Evolutionary conservation across 441 rosid species (phyloP).

Genomic region (Croton laevigatus): DNA sequence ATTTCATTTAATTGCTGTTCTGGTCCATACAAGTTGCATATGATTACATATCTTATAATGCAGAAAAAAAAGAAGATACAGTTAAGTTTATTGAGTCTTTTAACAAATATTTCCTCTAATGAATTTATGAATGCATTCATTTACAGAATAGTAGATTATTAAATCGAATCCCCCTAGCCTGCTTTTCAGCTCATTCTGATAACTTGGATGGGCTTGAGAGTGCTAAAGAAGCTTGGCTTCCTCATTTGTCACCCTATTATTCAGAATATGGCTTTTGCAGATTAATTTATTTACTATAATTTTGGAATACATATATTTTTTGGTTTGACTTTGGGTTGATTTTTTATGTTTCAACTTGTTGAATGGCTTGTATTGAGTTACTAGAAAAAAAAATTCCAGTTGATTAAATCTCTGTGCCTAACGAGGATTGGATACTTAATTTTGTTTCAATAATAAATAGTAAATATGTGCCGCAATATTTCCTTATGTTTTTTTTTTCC

Average conservation of each 20-base stretch:
- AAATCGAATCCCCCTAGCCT: neutral
- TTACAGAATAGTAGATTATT: neutral
- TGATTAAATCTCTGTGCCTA: neutral
- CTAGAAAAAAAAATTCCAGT: neutral
- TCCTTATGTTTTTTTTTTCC: neutral
- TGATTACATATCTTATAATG: neutral
- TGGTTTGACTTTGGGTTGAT: neutral
- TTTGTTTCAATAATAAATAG: neutral
- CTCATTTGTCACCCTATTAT: neutral
- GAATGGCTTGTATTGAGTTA: neutral
- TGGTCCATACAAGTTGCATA: neutral
- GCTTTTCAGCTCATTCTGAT: neutral
- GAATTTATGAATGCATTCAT: neutral
- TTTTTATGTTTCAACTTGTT: slow-evolving; percentile 2
- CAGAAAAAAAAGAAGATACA: neutral
- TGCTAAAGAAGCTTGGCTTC: neutral
- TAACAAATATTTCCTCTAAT: neutral
- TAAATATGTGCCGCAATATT: neutral
- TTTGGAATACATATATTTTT: neutral
- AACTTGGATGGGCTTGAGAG: neutral
- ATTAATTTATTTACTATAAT: neutral
- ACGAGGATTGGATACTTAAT: slow-evolving; percentile 2
- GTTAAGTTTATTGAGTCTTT: neutral
- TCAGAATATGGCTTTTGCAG: neutral
- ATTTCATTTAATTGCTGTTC: neutral